Evolutionary conservation across 306 rosid genomes (phyloP), one percentile per base, ranked within the genome.

Genomic region (Castanea mollissima): DNA sequence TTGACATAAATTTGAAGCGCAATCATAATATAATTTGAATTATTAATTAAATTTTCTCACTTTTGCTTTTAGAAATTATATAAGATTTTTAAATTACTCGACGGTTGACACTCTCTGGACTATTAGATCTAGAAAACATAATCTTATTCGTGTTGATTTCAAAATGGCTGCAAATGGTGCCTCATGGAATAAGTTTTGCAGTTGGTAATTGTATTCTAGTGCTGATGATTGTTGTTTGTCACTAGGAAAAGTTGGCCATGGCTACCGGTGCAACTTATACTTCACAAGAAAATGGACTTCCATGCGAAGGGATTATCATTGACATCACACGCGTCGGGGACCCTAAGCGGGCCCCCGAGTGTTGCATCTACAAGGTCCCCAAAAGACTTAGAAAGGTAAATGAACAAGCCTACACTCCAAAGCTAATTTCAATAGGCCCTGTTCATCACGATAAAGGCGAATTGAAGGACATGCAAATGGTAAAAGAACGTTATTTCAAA

Each of bases 391-490:
- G 74, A 2, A 19, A 63, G 38, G 75, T 76, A 5, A 76, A 76
- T 0, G 23, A 52, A 23, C 16, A 51, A 15, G 73, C 70, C 19
- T 81, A 71, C 77, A 81, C 74, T 34, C 81, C 81, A 18, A 72
- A 74, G 32, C 20, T 81, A 11, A 13, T 81, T 11, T 81, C 84
- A 2, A 81, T 81, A 2, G 84, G 84, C 51, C 80, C 67, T 23
- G 71, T 76, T 21, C 65, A 11, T 10, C 18, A 15, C 76, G 38
- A 69, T 8, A 52, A 49, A 0, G 31, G 2, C 8, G 20, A 60
- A 25, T 38, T 76, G 51, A 19, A 23, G 65, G 51, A 74, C 13
- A 76, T 81, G 84, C 14, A 58, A 2, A 58, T 1, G 4, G 2
- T n/a, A 1, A 57, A 57, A 8, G 0, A 6, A 56, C 51, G 14